phyloP scores from a whole-genome alignment of 495 filamentous ascomycete species.

The Hyaloscypha hepaticicola region DNA sequence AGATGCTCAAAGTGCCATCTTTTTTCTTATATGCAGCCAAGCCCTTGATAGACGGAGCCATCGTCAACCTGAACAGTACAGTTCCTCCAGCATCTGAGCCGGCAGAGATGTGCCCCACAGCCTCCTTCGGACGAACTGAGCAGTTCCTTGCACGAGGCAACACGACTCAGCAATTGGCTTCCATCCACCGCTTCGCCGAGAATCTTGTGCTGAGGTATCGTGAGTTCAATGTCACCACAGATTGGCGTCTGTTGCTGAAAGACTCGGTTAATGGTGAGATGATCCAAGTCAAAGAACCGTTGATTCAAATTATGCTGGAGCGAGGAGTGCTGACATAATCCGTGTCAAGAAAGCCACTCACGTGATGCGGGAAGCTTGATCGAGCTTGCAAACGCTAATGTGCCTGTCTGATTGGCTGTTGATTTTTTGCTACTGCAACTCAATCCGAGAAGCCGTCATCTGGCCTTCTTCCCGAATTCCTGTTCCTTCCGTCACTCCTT shows the following conservation, averaged over 20 bases:
- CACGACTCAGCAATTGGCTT: too few species aligned
- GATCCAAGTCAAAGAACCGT: background rate
- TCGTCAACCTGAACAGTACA: conserved; percentile 4
- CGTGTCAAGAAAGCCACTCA: background rate
- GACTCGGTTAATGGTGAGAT: background rate
- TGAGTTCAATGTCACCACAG: too few species aligned
- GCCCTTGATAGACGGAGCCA: conserved; percentile 61
- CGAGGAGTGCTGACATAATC: conserved; percentile 5
- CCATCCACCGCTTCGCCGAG: too few species aligned
- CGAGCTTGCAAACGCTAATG: background rate
- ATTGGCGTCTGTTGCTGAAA: background rate
- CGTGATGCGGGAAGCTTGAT: background rate
- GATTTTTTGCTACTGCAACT: background rate
- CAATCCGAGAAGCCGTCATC: conserved; percentile 15
- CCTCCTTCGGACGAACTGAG: too few species aligned
- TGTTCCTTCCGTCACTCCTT: background rate
- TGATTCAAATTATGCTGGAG: background rate
- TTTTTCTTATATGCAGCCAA: conserved; percentile 91
- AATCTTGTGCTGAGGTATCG: too few species aligned
- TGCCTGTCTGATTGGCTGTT: background rate
- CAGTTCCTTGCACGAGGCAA: too few species aligned
- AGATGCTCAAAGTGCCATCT: conserved; percentile 78
- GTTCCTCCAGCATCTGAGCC: conserved; percentile 18
- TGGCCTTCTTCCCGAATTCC: conserved; percentile 4
- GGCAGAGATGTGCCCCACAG: background rate